Evolutionary conservation across 2,329 filamentous ascomycete species (phyloP).

Genomic region (Cyclaneusma minus): DNA sequence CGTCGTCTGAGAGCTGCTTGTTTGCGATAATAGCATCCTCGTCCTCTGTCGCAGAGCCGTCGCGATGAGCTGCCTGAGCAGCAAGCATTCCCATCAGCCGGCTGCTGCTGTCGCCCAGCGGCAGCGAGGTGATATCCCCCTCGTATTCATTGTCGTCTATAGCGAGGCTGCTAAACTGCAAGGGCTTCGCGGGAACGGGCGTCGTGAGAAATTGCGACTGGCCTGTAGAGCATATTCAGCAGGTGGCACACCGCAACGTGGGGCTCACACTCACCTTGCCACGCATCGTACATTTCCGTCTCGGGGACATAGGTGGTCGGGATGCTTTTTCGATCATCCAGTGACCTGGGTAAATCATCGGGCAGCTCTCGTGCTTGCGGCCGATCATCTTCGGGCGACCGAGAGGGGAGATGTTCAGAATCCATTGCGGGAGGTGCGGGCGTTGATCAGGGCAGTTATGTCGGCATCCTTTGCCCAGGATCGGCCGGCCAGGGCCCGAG

Average conservation of each 20-base stretch:
- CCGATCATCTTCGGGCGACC: too few species aligned
- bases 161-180: constrained; percentile 68
- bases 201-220: constrained; percentile 91
- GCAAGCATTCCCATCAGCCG: constrained; percentile 92
- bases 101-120: constrained; percentile 63
- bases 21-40: constrained; percentile 68
- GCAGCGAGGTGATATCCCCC: constrained; percentile 35
- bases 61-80: constrained; percentile 75
- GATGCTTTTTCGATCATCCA: constrained; percentile 70
- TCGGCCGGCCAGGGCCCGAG: too few species aligned
- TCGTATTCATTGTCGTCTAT: constrained; percentile 66
- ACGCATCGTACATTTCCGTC: constrained; percentile 97
- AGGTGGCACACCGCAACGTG: constrained; percentile 1
- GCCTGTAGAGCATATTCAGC: constrained; percentile 34
- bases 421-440: too few species aligned
- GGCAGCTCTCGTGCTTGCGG: constrained; percentile 46
- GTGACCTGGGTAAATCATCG: constrained; percentile 72
- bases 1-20: constrained; percentile 54
- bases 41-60: constrained; percentile 56
- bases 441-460: too few species aligned
- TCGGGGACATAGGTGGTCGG: constrained; percentile 50
- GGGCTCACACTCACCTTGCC: constrained; percentile 87
- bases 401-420: too few species aligned
- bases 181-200: constrained; percentile 68
- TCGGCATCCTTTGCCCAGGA: too few species aligned